These are phyloP conservation scores for Colletotrichum graminicola DNA, from an alignment of 2,329 filamentous ascomycete species.

Conservation along the genomic window DNA sequence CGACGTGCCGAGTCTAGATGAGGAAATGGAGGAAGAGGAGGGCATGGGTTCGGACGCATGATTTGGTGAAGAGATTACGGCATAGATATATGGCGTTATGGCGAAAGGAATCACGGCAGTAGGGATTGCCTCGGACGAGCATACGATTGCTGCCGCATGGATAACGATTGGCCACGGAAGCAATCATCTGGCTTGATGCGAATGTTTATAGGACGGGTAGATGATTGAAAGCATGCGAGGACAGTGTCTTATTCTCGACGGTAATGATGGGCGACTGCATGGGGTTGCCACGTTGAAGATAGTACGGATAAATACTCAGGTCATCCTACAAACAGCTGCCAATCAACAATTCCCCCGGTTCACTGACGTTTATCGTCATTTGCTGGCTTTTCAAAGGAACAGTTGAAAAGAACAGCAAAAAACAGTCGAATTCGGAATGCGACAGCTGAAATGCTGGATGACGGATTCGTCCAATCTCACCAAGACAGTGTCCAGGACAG, in stretches of 20 bases:
- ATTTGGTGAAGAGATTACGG: conserved; percentile 4
- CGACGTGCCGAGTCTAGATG: conserved; percentile 57
- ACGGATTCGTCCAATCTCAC: neutral
- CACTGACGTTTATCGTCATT: neutral
- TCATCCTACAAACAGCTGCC: neutral
- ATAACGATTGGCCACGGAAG: neutral
- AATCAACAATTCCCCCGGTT: neutral
- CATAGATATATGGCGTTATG: conserved; percentile 33
- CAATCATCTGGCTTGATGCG: neutral
- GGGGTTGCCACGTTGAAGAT: neutral
- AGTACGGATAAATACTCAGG: neutral
- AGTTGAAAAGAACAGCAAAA: neutral
- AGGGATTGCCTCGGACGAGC: neutral
- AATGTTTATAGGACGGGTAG: neutral
- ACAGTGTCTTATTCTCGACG: no score
- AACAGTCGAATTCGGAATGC: neutral
- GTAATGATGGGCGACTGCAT: neutral
- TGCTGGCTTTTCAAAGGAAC: neutral
- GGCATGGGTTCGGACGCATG: conserved; percentile 41
- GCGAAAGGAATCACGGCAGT: neutral
- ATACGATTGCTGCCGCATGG: neutral
- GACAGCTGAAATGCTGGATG: neutral
- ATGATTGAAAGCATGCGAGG: neutral
- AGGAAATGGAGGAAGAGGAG: conserved; percentile 58
- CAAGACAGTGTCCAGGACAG: conserved; percentile 11